Base-by-base conservation (phyloP, 306 rosid species). In the Cicer bijugum region DNA sequence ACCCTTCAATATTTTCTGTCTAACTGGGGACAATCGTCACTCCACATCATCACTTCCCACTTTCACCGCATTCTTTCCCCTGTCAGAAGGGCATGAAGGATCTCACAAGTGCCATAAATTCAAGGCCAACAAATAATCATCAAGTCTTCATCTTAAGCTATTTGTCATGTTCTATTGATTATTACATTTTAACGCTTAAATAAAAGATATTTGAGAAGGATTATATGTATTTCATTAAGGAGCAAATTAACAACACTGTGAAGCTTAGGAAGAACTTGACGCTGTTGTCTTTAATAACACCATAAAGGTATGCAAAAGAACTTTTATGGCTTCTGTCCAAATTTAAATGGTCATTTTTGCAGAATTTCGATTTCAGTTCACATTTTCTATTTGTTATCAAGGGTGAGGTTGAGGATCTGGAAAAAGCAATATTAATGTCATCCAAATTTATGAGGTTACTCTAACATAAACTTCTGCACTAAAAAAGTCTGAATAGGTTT, bases 261-360 rank as follows among this genome's bases (percentile, higher is more conserved):
- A 81, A 87, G 86, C 81, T 89, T 92, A 87, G 58, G 92, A 91
- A 84, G 95, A 89, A 76, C 82, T 85, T 66, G 97, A 89, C 78
- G 89, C 87, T 74, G 92, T 85, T 68, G 95, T 91, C 65, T 82
- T 28, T 28, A 28, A 28, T 28, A 28, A 28, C 35, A 28, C 5
- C 5, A 4, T 28, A 4, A 28, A 28, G 35, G 5, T 28, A 28
- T 28, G 35, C 35, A 28, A 28, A 28, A 28, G 0, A 28, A 28
- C 35, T 28, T 28, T 28, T 28, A 28, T 3, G 33, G 33, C 33
- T 28, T 28, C 33, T 28, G 33, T 28, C 4, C 33, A 28, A 28
- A 28, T 28, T 28, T 28, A 28, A 28, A 28, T 28, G 35, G 35
- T 4, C 35, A 28, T 28, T 28, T 28, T 28, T 28, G 35, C 35